Percentiles rank a stretch among this genome's conserved stretches.
Evolutionary conservation across 1,139 yeast species (phyloP).

Genomic region (Kodamaea alishanica): DNA sequence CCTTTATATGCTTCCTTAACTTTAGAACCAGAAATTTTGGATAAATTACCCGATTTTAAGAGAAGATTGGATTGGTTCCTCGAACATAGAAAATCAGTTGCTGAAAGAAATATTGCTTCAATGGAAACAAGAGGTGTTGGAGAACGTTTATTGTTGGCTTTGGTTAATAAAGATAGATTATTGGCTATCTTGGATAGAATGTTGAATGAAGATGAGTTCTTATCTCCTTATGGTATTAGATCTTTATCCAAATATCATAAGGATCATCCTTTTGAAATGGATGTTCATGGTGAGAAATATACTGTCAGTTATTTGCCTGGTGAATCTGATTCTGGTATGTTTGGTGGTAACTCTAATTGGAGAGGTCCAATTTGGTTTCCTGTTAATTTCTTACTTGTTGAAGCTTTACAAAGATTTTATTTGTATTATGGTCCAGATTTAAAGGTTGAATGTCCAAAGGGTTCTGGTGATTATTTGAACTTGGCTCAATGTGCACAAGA

Average conservation of each 20-base stretch:
- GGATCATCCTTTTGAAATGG: conserved; percentile 82
- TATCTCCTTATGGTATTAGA: conserved; percentile 84
- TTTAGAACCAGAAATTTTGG: conserved; percentile 78
- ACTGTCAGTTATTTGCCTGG: conserved; percentile 83
- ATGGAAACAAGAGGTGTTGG: conserved; percentile 85
- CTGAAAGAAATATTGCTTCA: conserved; percentile 87
- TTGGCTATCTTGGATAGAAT: conserved; percentile 72
- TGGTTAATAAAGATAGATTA: conserved; percentile 80
- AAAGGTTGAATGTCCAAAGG: conserved; percentile 87
- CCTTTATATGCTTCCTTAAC: conserved; percentile 92
- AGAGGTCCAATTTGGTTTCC: conserved; percentile 99
- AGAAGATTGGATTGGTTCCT: conserved; percentile 86
- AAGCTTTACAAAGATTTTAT: conserved; percentile 84
- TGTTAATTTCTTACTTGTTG: conserved; percentile 81
- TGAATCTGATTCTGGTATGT: conserved; percentile 90
- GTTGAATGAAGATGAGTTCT: conserved; percentile 86
- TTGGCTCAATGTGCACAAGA: conserved; percentile 93
- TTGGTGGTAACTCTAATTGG: conserved; percentile 98
- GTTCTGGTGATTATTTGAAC: conserved; percentile 76
- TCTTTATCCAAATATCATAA: conserved; percentile 87
- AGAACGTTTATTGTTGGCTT: conserved; percentile 74
- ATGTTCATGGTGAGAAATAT: conserved; percentile 75
- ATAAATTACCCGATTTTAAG: conserved; percentile 79
- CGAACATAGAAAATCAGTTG: conserved; percentile 64
- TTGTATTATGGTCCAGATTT: conserved; percentile 85